Evolutionary conservation across 306 rosid species (phyloP), one percentile per base, ranked within the genome.

Genomic region (Hylodesmum podocarpum): DNA sequence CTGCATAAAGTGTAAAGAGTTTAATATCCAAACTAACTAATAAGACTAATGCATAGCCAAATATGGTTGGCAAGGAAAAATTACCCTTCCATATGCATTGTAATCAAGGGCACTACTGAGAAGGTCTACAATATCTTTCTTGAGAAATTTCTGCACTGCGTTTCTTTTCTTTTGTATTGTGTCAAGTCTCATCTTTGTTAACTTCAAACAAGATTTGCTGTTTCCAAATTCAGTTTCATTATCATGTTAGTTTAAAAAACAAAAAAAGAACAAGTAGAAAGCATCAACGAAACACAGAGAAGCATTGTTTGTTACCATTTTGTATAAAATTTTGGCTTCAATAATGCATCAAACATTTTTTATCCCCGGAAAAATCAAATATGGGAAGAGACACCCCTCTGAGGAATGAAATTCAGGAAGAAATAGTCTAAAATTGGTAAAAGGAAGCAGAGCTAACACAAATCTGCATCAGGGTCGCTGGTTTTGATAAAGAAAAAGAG

Each of bases 11-110:
- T 11, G 24, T 68, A 46, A 57, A 82, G 25, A 18, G 12, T 66
- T 73, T 47, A 84, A 18, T 43, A 51, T 18, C 31, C 15, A 24
- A 58, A 3, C 16, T 55, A 10, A 24, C 3, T 58, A 27, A 28
- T 4, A 24, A 4, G 16, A 2, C n/a, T 25, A 25, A 55, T 15
- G 33, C 15, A 54, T 54, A 37, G n/a, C n/a, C n/a, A n/a, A n/a
- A n/a, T n/a, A n/a, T n/a, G n/a, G n/a, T n/a, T 0, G 5, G 0
- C n/a, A 3, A 2, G 3, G 10, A 76, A 50, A 72, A 65, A 74
- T 79, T 86, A 95, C 97, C 93, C 97, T 88, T 69, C 83, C 89
- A 59, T 87, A 95, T 37, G 99, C 97, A 76, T 89, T 85, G 85
- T 84, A 79, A 62, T 83, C 92, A 50, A 80, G 89, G 73, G 72